Base-by-base conservation (phyloP, 169 alveolate species). In the Eimeria sp. region DNA sequence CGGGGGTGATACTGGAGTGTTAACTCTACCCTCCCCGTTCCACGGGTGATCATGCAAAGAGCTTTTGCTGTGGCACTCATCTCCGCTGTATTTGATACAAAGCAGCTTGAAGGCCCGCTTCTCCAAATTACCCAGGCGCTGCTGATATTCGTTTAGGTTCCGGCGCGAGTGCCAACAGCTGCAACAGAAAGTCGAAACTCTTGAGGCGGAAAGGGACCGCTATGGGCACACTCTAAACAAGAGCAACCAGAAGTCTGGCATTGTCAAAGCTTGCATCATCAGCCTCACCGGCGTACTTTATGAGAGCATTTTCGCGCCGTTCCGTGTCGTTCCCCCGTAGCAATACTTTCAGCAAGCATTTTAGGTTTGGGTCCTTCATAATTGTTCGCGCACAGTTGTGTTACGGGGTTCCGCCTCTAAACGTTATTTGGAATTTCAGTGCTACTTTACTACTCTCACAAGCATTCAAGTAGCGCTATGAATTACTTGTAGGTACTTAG, bases 191-290 rank as follows among this genome's bases (percentile, higher is more conserved):
- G 91, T 95, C 33, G 78, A 88, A 43, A 83, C 95, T 37, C 97
- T 94, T 25, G 96, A 89, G 87, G 52, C 95, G 80, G 90, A 68
- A 54, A 49, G 97, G 95, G 37, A 90, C 97, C 25, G 98, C 96
- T 89, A 98, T 97, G 97, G 98, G 97, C 90, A 74, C 62, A 90
- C 85, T 54, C 95, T 95, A 33, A 71, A 82, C 74, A 52, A 43
- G n/a, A 56, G 85, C 71, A 85, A 95, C 46, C 95, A 95, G 37
- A 85, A 95, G 96, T 68, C 20, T 40, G 83, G 82, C 94, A 23
- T 20, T 23, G 30, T 10, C 85, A 64, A 18, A n/a, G 60, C 49
- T 40, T 49, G 27, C 66, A 23, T 46, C 25, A 66, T 37, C 43
- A 37, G 27, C 33, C 56, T 62, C 91, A 6, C 27, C 33, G 46